Evolutionary conservation across 768 basidiomycete species (phyloP).

Genomic region (Austroboletus festivus): DNA sequence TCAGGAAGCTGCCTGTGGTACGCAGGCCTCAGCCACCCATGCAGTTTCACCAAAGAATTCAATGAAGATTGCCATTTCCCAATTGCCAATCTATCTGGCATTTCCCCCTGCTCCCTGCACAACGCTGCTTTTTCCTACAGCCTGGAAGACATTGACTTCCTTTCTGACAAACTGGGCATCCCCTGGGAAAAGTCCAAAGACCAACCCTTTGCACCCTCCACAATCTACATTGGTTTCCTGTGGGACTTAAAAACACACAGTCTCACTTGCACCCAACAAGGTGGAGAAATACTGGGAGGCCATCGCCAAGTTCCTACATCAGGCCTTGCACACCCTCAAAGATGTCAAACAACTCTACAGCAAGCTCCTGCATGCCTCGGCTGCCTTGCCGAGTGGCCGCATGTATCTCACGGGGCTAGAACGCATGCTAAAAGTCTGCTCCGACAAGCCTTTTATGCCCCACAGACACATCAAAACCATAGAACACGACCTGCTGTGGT

Average conservation of each 20-base stretch:
- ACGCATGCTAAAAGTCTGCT: slow-evolving; percentile 29
- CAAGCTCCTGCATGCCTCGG: slow-evolving; percentile 11
- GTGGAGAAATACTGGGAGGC: slow-evolving; percentile 1
- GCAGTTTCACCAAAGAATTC: neutral
- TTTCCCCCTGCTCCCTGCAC: neutral
- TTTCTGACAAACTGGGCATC: slow-evolving; percentile 6
- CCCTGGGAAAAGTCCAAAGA: slow-evolving; percentile 14
- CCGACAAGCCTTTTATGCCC: slow-evolving; percentile 32
- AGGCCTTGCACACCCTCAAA: neutral
- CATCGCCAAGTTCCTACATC: neutral
- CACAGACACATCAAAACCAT: neutral
- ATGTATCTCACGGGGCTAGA: slow-evolving; percentile 43
- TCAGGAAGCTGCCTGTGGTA: neutral
- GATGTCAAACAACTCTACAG: slow-evolving; percentile 5
- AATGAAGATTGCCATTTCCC: neutral
- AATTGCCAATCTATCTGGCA: neutral
- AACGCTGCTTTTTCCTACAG: neutral
- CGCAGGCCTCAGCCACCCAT: neutral
- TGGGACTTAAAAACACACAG: slow-evolving; percentile 31
- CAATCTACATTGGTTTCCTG: slow-evolving; percentile 29
- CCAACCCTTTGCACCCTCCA: slow-evolving; percentile 4
- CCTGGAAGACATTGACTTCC: neutral
- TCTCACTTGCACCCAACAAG: slow-evolving; percentile 29
- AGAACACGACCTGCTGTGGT: neutral
- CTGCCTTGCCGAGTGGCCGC: slow-evolving; percentile 26